Conservation (phyloP, 441 rosid genomes). For the Corymbia citriodora region DNA sequence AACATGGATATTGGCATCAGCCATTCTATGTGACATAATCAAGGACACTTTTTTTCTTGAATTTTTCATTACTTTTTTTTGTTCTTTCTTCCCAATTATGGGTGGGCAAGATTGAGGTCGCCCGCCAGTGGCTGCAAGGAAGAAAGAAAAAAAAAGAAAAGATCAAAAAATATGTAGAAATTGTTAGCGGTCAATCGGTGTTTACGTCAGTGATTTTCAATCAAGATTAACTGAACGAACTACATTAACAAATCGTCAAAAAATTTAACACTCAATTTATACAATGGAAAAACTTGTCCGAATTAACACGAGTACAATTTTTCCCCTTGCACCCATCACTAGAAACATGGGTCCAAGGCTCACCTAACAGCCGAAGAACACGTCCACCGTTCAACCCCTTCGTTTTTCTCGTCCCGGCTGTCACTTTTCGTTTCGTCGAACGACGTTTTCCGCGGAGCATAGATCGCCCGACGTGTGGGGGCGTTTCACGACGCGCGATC, state of each 20-base stretch:
- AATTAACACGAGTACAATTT: neutral
- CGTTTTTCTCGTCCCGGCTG: neutral
- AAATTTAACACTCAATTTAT: accelerated
- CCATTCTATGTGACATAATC: accelerated
- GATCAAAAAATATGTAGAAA: too few species aligned
- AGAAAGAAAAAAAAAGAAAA: too few species aligned
- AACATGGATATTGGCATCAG: accelerated
- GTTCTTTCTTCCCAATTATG: neutral
- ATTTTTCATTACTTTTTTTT: too few species aligned
- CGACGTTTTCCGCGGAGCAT: neutral
- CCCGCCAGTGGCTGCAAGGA: too few species aligned
- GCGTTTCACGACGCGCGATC: neutral
- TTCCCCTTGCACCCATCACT: neutral
- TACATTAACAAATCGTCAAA: accelerated
- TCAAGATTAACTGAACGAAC: accelerated
- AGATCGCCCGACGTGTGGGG: too few species aligned
- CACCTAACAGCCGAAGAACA: neutral
- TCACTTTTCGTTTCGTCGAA: neutral
- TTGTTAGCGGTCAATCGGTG: accelerated
- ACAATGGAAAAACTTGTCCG: accelerated
- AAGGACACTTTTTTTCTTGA: accelerated
- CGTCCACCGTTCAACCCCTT: neutral
- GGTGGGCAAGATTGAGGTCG: accelerated
- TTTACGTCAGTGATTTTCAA: accelerated
- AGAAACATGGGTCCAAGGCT: neutral